Percentiles rank a stretch among this genome's conserved stretches.
phyloP scores from a whole-genome alignment of 1,284 basidiomycete genomes.

The Crucibulum parvulum region DNA sequence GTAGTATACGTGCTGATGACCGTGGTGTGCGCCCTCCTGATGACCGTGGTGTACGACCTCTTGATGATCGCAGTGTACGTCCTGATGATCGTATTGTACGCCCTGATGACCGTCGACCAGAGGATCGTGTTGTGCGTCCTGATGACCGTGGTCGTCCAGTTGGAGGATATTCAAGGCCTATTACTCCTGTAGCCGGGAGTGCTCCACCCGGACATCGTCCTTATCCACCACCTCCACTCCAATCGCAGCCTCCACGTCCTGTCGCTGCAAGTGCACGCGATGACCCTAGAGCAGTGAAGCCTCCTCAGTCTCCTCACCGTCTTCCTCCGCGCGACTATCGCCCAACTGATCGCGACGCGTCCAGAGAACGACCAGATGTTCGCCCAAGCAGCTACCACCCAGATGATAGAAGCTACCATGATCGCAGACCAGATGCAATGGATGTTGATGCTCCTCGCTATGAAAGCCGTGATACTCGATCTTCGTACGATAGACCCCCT shows the following conservation, averaged over 20 bases:
- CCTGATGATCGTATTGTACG: too few species aligned
- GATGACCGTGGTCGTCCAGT: too few species aligned
- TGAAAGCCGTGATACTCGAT: conserved; percentile 24
- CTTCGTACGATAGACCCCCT: conserved; percentile 25
- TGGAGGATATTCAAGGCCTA: conserved; percentile 15
- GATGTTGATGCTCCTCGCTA: conserved; percentile 37
- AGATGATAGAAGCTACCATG: conserved; percentile 35
- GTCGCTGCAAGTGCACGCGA: conserved; percentile 39
- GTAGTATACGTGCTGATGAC: conserved; percentile 13
- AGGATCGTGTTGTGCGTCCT: too few species aligned
- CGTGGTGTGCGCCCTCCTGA: conserved; percentile 13
- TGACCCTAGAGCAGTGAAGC: conserved; percentile 23
- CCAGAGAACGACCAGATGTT: conserved; percentile 36
- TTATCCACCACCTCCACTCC: conserved; percentile 15
- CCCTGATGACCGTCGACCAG: too few species aligned
- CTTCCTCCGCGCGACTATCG: conserved; percentile 29
- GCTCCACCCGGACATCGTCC: conserved; percentile 19
- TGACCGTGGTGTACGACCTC: too few species aligned
- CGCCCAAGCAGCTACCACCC: conserved; percentile 34
- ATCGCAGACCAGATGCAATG: conserved; percentile 36
- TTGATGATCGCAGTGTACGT: too few species aligned
- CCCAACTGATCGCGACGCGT: conserved; percentile 31
- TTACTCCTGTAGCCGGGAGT: conserved; percentile 10
- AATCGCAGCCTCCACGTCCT: conserved; percentile 18
- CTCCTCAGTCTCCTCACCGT: conserved; percentile 27